Evolutionary conservation across 208 protist species (phyloP).

Genomic region (Trypanosomatidae sp.): DNA sequence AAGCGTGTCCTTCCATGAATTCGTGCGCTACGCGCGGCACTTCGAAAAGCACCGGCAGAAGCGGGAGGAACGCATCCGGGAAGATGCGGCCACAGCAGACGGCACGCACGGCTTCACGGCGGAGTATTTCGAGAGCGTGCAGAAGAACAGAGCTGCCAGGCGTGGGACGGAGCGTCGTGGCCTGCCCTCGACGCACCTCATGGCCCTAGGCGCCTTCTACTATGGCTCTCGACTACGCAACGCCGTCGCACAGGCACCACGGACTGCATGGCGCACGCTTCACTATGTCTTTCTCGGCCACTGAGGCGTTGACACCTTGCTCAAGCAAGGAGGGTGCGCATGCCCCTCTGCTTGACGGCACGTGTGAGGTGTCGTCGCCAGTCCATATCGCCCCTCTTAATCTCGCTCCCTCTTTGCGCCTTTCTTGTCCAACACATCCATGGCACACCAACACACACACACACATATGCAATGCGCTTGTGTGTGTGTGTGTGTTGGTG

Average conservation of each 20-base stretch:
- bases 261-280: conserved; percentile 28
- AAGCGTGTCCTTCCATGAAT: conserved; percentile 38
- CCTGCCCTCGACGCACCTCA: conserved; percentile 4
- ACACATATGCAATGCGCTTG: neutral
- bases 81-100: conserved; percentile 34
- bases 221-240: conserved; percentile 21
- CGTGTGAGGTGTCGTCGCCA: neutral
- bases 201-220: conserved; percentile 26
- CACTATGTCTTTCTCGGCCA: conserved; percentile 41
- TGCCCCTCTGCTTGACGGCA: neutral
- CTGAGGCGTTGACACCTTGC: conserved; percentile 7
- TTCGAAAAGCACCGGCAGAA: conserved; percentile 28
- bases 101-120: conserved; percentile 75
- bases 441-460: neutral
- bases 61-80: conserved; percentile 32
- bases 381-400: neutral
- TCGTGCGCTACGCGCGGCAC: conserved; percentile 35
- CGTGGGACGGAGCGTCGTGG: neutral
- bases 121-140: conserved; percentile 56
- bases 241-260: conserved; percentile 17
- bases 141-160: conserved; percentile 11
- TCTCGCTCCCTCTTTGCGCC: neutral
- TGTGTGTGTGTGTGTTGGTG: neutral
- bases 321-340: neutral
- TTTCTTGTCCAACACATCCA: neutral